Evolutionary conservation across 2,329 filamentous ascomycete species (phyloP).

Genomic region (Paraphoma sp.): DNA sequence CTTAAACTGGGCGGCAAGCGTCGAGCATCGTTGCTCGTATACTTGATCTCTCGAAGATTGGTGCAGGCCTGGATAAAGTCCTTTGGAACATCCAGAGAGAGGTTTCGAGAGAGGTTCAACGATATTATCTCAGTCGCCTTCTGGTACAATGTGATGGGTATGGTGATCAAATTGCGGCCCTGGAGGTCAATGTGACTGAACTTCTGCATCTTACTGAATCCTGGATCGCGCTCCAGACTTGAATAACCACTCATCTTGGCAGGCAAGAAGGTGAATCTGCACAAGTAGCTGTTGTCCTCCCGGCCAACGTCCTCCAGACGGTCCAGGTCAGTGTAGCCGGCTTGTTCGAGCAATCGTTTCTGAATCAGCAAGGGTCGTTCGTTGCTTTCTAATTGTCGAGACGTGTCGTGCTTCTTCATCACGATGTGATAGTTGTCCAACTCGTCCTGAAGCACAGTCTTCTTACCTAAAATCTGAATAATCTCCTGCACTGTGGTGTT

Average conservation of each 20-base stretch:
- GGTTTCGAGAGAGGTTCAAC: constrained; percentile 89
- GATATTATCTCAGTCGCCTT: constrained; percentile 93
- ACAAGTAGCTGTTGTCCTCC: constrained; percentile 97
- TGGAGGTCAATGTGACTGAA: constrained; percentile 93
- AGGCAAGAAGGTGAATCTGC: constrained; percentile 93
- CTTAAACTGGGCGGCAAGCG: constrained; percentile 84
- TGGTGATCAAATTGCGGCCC: constrained; percentile 88
- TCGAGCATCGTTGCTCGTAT: constrained; percentile 90
- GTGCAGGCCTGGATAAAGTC: constrained; percentile 96
- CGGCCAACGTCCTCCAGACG: constrained; percentile 90
- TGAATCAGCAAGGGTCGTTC: constrained; percentile 91
- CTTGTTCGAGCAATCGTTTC: constrained; percentile 87
- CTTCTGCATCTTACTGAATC: constrained; percentile 82
- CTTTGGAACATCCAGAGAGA: constrained; percentile 89
- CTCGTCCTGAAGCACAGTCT: constrained; percentile 89
- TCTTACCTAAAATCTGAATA: constrained; percentile 88
- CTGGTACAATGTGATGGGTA: constrained; percentile 91
- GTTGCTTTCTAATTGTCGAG: constrained; percentile 76
- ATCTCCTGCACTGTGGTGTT: constrained; percentile 87
- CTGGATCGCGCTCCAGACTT: constrained; percentile 76
- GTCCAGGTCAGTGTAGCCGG: constrained; percentile 87
- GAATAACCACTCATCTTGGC: constrained; percentile 82
- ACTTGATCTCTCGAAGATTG: constrained; percentile 93
- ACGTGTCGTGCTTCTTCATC: constrained; percentile 89
- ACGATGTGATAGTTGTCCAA: constrained; percentile 95